Conservation (phyloP, 768 basidiomycete genomes). For the Collybiopsis confluens region DNA sequence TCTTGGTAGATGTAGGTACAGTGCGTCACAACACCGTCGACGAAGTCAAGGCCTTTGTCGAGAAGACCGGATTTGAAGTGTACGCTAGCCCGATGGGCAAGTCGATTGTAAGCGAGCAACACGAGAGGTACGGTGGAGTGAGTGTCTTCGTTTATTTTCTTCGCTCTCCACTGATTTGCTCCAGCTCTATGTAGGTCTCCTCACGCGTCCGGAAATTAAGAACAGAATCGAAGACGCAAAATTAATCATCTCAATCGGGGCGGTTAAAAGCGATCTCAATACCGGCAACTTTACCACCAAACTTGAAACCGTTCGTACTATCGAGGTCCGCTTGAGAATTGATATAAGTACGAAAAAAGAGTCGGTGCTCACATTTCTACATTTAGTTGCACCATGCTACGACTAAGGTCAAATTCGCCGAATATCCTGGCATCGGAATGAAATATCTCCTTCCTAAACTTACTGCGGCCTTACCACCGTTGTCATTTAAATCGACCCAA, state of each 20-base stretch:
- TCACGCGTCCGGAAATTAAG: conserved; percentile 62
- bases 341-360: too few relatives aligned
- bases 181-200: conserved; percentile 73
- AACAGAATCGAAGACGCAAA: conserved; percentile 70
- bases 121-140: conserved; percentile 76
- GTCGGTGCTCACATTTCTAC: background rate
- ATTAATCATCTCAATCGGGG: conserved; percentile 70
- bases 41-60: conserved; percentile 59
- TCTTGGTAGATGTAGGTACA: conserved; percentile 80
- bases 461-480: conserved; percentile 26
- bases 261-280: conserved; percentile 77
- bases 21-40: conserved; percentile 62
- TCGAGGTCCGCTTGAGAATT: conserved; percentile 46
- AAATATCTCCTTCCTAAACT: conserved; percentile 73
- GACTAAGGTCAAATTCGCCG: conserved; percentile 59
- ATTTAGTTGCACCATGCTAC: conserved; percentile 73
- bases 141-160: conserved; percentile 21
- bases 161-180: background rate
- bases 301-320: conserved; percentile 49
- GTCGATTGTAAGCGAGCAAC: conserved; percentile 64
- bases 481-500: background rate
- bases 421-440: conserved; percentile 67
- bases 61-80: conserved; percentile 65
- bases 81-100: conserved; percentile 83
- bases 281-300: conserved; percentile 82